phyloP scores from a whole-genome alignment of 2,329 filamentous ascomycete species.

The Aspergillus sergii region DNA sequence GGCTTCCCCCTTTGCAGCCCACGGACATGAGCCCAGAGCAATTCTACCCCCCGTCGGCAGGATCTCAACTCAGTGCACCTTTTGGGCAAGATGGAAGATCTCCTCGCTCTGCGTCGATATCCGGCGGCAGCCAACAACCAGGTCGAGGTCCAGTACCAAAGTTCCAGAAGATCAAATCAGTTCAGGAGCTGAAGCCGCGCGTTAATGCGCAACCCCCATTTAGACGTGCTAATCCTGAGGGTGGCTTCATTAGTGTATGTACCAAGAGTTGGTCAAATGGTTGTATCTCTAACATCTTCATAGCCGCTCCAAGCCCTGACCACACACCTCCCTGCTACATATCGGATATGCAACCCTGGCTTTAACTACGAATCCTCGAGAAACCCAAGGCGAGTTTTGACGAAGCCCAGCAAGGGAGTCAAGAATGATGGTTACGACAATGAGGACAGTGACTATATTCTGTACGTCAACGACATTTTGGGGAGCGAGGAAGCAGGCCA shows the following conservation, averaged over 20 bases:
- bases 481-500: constrained; percentile 97
- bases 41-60: constrained; percentile 71
- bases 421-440: constrained; percentile 99
- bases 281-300: constrained; percentile 20
- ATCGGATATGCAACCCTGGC: constrained; percentile 94
- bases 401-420: constrained; percentile 95
- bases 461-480: constrained; percentile 98
- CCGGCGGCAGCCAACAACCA: constrained; percentile 52
- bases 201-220: constrained; percentile 88
- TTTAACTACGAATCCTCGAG: constrained; percentile 99
- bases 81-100: constrained; percentile 58
- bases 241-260: constrained; percentile 94
- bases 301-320: constrained; percentile 95
- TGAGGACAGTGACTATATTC: constrained; percentile 97
- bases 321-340: constrained; percentile 88
- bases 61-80: constrained; percentile 70
- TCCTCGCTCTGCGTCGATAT: constrained; percentile 46
- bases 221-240: constrained; percentile 90
- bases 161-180: constrained; percentile 75
- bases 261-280: not conserved
- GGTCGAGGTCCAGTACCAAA: constrained; percentile 76
- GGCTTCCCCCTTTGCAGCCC: constrained; percentile 73
- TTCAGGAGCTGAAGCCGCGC: constrained; percentile 76
- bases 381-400: constrained; percentile 92
- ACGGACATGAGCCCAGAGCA: constrained; percentile 70